Evolutionary conservation across 192 early-diverging fungal genomes (phyloP).

Genomic region (Coemansia sp.): DNA sequence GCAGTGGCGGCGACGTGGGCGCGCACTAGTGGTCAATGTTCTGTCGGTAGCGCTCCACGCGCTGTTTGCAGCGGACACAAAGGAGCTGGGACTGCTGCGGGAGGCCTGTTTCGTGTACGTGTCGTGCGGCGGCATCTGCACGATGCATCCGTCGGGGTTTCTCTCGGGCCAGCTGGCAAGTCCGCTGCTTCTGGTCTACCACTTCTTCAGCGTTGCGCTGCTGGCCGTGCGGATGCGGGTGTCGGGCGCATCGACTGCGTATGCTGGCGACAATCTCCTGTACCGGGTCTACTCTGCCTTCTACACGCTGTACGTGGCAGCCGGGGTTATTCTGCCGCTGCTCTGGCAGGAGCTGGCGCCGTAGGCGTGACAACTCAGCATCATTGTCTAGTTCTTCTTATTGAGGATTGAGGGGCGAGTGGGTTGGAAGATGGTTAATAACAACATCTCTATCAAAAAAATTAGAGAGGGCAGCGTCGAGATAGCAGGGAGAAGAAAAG

Average conservation of each 20-base stretch:
- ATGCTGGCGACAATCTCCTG: conserved; percentile 20
- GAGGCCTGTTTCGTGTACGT: conserved; percentile 90
- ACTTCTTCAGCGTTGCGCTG: conserved; percentile 92
- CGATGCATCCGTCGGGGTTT: conserved; percentile 80
- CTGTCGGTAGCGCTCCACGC: conserved; percentile 90
- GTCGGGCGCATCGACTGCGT: conserved; percentile 14
- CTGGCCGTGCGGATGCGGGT: conserved; percentile 39
- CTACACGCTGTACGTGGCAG: conserved; percentile 59
- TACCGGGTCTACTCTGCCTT: conserved; percentile 30
- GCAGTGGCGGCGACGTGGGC: conserved; percentile 78
- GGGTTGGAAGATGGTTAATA: no score
- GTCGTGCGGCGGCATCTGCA: conserved; percentile 75
- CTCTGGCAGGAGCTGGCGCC: conserved; percentile 48
- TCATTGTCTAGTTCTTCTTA: no score
- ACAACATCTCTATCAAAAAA: neutral
- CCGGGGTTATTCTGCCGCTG: conserved; percentile 54
- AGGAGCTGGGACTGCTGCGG: conserved; percentile 70
- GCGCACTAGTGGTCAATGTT: conserved; percentile 79
- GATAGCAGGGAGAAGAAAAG: no score
- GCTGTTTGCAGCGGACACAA: conserved; percentile 78
- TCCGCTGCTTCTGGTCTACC: conserved; percentile 76
- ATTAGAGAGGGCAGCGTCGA: no score
- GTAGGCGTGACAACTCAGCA: conserved; percentile 1
- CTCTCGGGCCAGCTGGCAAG: conserved; percentile 78
- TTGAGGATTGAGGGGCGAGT: no score